A percentile compares a stretch with the other conserved stretches of the same genome.
These are phyloP conservation scores for Ustilago sp. DNA, from an alignment of 1,284 basidiomycete genomes.

Conservation along the genomic window DNA sequence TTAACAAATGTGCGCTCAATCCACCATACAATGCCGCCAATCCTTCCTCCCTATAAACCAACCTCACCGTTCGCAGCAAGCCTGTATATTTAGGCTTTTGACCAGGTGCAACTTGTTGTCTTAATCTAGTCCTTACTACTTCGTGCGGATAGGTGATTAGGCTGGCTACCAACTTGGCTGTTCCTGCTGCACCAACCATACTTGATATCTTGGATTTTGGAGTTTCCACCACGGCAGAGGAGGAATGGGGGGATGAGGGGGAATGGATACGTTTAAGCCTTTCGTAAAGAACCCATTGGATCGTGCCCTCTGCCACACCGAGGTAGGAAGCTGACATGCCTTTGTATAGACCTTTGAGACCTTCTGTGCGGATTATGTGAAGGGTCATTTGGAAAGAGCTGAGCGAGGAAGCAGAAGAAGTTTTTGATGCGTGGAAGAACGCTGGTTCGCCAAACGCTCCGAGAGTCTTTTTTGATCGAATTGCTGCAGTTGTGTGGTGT, in stretches of 20 bases:
- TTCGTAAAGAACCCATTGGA: constrained; percentile 98
- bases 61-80: constrained; percentile 83
- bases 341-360: constrained; percentile 89
- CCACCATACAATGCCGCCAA: constrained; percentile 87
- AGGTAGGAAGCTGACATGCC: constrained; percentile 94
- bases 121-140: constrained; percentile 84
- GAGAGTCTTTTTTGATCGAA: constrained; percentile 22
- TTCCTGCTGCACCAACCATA: constrained; percentile 90
- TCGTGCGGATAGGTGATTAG: constrained; percentile 68
- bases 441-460: constrained; percentile 43
- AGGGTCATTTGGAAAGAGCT: constrained; percentile 77
- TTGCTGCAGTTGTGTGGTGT: constrained; percentile 6
- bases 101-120: constrained; percentile 79
- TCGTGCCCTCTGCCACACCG: constrained; percentile 95
- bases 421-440: constrained; percentile 57
- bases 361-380: constrained; percentile 83
- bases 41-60: constrained; percentile 92
- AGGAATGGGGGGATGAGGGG: neutral
- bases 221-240: neutral
- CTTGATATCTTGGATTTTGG: constrained; percentile 71
- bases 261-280: constrained; percentile 75
- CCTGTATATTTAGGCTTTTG: constrained; percentile 80
- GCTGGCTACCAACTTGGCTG: constrained; percentile 81
- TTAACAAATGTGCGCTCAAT: constrained; percentile 91
- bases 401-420: constrained; percentile 67